Conservation (phyloP, 2,329 filamentous ascomycete species). For the Diaporthe sp. region DNA sequence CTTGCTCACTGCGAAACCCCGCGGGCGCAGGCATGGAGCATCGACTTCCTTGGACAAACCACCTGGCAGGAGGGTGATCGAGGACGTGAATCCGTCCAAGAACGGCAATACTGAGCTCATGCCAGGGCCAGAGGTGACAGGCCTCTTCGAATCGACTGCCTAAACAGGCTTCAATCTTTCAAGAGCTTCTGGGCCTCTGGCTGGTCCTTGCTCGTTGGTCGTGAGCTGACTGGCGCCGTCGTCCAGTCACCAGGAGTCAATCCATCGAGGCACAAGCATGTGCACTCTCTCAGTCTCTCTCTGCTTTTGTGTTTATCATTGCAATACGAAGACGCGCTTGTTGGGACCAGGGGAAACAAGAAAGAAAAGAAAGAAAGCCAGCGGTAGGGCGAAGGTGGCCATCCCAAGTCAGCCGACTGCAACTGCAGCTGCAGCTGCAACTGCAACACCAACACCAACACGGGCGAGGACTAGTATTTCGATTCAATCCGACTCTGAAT, state of each 20-base stretch:
- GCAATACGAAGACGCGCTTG: slow-evolving; percentile 20
- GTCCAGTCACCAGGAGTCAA: background rate
- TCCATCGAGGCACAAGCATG: background rate
- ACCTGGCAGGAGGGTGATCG: background rate
- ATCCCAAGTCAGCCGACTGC: slow-evolving; percentile 20
- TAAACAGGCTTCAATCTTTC: background rate
- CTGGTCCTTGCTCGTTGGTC: background rate
- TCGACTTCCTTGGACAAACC: background rate
- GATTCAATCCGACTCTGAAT: slow-evolving; percentile 26
- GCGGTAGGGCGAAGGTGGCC: slow-evolving; percentile 5
- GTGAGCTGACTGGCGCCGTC: background rate
- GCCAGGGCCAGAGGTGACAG: background rate
- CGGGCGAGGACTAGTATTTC: background rate
- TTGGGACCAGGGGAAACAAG: background rate
- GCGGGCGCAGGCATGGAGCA: background rate
- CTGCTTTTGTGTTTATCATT: background rate
- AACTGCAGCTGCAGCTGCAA: slow-evolving; percentile 6
- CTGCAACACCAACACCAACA: background rate
- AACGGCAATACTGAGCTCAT: slow-evolving; percentile 9
- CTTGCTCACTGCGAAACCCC: background rate
- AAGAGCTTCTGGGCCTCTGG: background rate
- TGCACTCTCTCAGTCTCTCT: background rate
- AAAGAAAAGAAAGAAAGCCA: background rate
- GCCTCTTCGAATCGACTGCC: background rate
- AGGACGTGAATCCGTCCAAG: background rate